These are phyloP conservation scores for Kuraishia ogatae DNA, from an alignment of 805 yeast species.

Conservation along the genomic window DNA sequence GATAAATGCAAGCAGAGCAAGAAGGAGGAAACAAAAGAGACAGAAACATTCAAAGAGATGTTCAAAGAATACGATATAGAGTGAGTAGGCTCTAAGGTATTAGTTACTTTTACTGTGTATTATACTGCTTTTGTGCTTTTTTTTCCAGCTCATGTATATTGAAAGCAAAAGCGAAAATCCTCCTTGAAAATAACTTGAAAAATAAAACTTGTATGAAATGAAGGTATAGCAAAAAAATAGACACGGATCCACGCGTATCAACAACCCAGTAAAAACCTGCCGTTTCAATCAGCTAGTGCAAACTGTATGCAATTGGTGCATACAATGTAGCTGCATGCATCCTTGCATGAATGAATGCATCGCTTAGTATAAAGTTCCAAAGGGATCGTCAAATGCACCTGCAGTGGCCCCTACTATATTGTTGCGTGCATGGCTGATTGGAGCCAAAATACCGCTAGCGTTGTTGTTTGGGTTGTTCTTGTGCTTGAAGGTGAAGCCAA, in stretches of 20 bases:
- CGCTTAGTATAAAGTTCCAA: constrained; percentile 2
- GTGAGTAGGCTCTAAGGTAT: neutral
- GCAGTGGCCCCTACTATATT: constrained; percentile 11
- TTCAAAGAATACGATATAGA: constrained; percentile 46
- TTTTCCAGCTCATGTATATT: neutral
- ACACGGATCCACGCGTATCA: neutral
- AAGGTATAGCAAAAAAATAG: neutral
- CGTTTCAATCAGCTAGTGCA: no score
- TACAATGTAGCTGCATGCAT: neutral
- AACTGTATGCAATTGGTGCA: no score
- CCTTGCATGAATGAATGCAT: neutral
- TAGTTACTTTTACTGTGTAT: neutral
- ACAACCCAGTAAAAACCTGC: no score
- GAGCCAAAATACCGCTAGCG: constrained; percentile 23
- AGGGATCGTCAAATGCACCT: constrained; percentile 1
- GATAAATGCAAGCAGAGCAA: constrained; percentile 59
- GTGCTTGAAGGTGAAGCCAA: constrained; percentile 95
- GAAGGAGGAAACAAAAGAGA: constrained; percentile 55
- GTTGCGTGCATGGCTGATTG: constrained; percentile 18
- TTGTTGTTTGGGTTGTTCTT: constrained; percentile 50
- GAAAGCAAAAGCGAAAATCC: neutral
- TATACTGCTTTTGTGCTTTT: no score
- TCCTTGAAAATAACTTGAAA: neutral
- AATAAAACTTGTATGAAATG: neutral
- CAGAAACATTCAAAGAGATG: constrained; percentile 48